Base-by-base conservation (phyloP, 495 filamentous ascomycete species). In the Acidomyces sp. region DNA sequence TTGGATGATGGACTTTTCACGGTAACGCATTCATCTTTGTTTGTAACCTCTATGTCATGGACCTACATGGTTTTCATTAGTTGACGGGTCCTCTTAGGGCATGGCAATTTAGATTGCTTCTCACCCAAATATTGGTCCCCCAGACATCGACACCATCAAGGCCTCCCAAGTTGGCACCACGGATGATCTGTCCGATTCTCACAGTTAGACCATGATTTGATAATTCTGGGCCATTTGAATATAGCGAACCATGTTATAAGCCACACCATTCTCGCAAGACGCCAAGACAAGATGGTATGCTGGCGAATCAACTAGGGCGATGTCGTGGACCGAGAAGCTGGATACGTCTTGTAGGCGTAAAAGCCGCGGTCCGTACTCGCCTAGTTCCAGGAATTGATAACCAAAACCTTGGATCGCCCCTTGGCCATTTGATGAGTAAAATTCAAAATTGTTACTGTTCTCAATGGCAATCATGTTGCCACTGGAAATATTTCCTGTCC, bases 171-270 rank as follows among this genome's bases (percentile, higher is more conserved):
- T 70, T 58, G 12, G 56, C 64, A 29, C 23, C 70, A 68, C 6
- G 66, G 26, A 28, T 28, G 26, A 28, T 28, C n/a, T n/a, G n/a
- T n/a, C n/a, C n/a, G n/a, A n/a, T n/a, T n/a, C n/a, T n/a, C n/a
- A n/a, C n/a, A n/a, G n/a, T n/a, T n/a, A n/a, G n/a, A n/a, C n/a
- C n/a, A n/a, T n/a, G 64, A 45, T 72, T 66, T n/a, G 65, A 65
- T n/a, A n/a, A n/a, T n/a, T n/a, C n/a, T n/a, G n/a, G n/a, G n/a
- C n/a, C n/a, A n/a, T n/a, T n/a, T n/a, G n/a, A n/a, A n/a, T n/a
- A n/a, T n/a, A n/a, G n/a, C n/a, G n/a, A n/a, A n/a, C n/a, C 57
- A 72, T 63, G 37, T 72, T 65, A 40, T 74, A 72, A 5, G 66
- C 56, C 46, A 70, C 65, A 5, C 65, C 64, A 42, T 69, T 68